A percentile compares a stretch with the other conserved stretches of the same genome.
Conservation (phyloP, 1,284 basidiomycete species). For the Cystobasidiaceae sp. region DNA sequence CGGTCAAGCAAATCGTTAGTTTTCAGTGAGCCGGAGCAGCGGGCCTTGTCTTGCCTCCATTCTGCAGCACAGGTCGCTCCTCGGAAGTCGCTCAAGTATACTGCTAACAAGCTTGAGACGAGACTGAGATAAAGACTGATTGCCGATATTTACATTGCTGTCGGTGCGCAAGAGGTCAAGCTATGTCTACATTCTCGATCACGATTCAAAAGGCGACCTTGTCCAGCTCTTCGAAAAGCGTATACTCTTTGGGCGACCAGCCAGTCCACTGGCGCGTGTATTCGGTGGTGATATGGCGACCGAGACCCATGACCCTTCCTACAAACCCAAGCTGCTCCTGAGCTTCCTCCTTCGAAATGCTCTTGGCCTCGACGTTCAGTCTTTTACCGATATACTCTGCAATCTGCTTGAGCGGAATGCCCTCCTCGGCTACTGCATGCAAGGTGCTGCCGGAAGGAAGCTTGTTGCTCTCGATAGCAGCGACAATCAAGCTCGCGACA, state of each 20-base stretch:
- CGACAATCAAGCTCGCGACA: constrained; percentile 37
- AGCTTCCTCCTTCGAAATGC: constrained; percentile 31
- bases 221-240: constrained; percentile 36
- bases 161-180: too few relatives aligned
- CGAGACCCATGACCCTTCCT: constrained; percentile 23
- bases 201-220: too few relatives aligned
- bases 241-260: constrained; percentile 34
- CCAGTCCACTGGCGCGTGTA: constrained; percentile 34
- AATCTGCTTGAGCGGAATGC: constrained; percentile 33
- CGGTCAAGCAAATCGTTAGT: too few relatives aligned
- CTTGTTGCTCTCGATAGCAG: constrained; percentile 38
- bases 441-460: constrained; percentile 28
- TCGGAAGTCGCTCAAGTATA: too few relatives aligned
- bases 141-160: too few relatives aligned
- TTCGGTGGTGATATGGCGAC: constrained; percentile 14
- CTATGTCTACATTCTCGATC: too few relatives aligned
- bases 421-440: constrained; percentile 37
- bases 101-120: too few relatives aligned
- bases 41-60: too few relatives aligned
- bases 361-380: constrained; percentile 27
- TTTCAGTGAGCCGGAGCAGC: too few relatives aligned
- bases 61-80: too few relatives aligned
- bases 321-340: constrained; percentile 36
- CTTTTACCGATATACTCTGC: constrained; percentile 35
- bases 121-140: too few relatives aligned